phyloP scores from a whole-genome alignment of 148 eudicot species.

The Vaccinium darrowii region DNA sequence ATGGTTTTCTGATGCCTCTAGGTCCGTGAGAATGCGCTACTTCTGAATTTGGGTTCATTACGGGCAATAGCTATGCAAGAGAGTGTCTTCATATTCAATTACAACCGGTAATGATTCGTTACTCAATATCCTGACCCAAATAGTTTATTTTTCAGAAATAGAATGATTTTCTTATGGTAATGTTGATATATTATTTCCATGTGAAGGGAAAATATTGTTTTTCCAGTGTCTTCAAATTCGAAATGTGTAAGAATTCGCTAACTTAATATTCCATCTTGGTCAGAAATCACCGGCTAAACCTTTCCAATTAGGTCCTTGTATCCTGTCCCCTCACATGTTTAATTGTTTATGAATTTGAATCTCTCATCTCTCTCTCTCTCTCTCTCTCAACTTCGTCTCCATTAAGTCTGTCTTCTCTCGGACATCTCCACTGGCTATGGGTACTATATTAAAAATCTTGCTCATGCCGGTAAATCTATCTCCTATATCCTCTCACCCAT shows the following conservation, averaged over 20 bases:
- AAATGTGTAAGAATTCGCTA: background rate
- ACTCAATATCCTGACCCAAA: background rate
- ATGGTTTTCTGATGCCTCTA: slow-evolving; percentile 29
- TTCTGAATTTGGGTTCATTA: slow-evolving; percentile 89
- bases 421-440: background rate
- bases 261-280: background rate
- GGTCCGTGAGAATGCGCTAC: slow-evolving; percentile 91
- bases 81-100: slow-evolving; percentile 83
- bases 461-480: background rate
- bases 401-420: background rate
- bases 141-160: background rate
- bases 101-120: slow-evolving; percentile 62
- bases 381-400: background rate
- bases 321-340: background rate
- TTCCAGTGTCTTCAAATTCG: background rate
- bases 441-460: background rate
- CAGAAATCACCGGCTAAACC: background rate
- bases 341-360: background rate
- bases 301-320: background rate
- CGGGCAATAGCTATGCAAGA: slow-evolving; percentile 98
- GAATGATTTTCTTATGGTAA: background rate
- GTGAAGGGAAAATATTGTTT: background rate
- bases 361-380: background rate
- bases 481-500: background rate
- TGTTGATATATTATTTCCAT: background rate